Evolutionary conservation across 2,329 filamentous ascomycete species (phyloP), one percentile per base, ranked within the genome.

Genomic region (Dryadomyces sulphureus): DNA sequence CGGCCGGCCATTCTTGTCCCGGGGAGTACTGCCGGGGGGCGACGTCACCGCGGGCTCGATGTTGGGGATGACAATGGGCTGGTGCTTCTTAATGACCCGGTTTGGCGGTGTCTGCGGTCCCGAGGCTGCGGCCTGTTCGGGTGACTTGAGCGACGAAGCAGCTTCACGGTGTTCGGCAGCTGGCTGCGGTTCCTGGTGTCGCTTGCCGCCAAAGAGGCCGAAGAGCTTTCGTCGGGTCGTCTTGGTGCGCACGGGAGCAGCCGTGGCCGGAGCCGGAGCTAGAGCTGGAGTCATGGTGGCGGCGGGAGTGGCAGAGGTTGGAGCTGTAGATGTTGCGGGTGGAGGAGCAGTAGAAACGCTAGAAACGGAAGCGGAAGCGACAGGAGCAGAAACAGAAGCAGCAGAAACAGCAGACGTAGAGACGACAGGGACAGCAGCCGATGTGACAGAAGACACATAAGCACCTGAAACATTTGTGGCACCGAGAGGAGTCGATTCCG

Each of bases 161-260:
- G 17, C 35, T n/a, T n/a, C n/a, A n/a, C n/a, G n/a, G 22, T 53
- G 38, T 4, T 41, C 55, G 53, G 16, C 16, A 36, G 34, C 34
- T n/a, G 34, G 9, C 5, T 55, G 40, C 27, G 45, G 52, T 17
- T 63, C 61, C 7, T 62, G 52, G 30, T 60, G 53, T 51, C 67
- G 70, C 56, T 62, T 68, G 43, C 57, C 54, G 27, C 66, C 63
- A 55, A 76, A 76, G 21, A 73, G 56, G 9, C 59, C 70, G 51
- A 81, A 76, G n/a, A 80, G 55, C 46, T 72, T 77, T 65, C 75
- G 75, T 59, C 71, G 76, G 20, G 71, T 68, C 2, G 67, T 63
- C 59, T 72, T 78, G 38, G 67, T 64, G 52, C 65, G 59, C 34
- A 63, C 9, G 21, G 38, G 9, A 7, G 19, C 35, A 12, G 41